Conservation (phyloP, 1,284 basidiomycete genomes). For the Rhodofomes roseus region DNA sequence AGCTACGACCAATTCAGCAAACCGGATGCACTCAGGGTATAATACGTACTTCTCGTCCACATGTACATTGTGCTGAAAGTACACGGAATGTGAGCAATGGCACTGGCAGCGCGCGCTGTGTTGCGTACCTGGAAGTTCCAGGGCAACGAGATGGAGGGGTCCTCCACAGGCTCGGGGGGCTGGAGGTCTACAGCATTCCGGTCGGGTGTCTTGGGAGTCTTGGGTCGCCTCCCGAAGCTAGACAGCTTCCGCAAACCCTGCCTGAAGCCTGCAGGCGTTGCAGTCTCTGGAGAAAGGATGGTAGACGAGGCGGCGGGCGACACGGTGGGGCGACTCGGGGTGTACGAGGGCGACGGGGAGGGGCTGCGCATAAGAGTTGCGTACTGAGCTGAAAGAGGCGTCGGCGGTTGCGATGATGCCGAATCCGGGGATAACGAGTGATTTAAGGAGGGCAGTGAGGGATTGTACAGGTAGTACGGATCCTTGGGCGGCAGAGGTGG, state of each 20-base stretch:
- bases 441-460: constrained; percentile 50
- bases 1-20: constrained; percentile 34
- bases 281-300: constrained; percentile 28
- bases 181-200: constrained; percentile 23
- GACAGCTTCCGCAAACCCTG: constrained; percentile 48
- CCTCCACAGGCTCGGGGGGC: constrained; percentile 39
- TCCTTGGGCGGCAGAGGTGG: constrained; percentile 71
- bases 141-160: constrained; percentile 62
- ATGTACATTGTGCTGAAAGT: constrained; percentile 66
- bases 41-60: constrained; percentile 66
- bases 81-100: constrained; percentile 5
- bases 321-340: constrained; percentile 28
- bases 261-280: constrained; percentile 25
- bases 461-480: constrained; percentile 45
- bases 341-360: constrained; percentile 27
- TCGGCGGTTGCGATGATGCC: constrained; percentile 32
- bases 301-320: constrained; percentile 19
- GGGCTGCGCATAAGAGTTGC: constrained; percentile 27
- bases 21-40: not conserved
- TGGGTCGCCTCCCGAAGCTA: constrained; percentile 34
- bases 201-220: constrained; percentile 31
- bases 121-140: constrained; percentile 71
- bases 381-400: constrained; percentile 32
- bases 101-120: not conserved
- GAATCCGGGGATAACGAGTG: constrained; percentile 38